Conservation (phyloP, 2,329 filamentous ascomycete genomes). For the Claviceps spartinae region DNA sequence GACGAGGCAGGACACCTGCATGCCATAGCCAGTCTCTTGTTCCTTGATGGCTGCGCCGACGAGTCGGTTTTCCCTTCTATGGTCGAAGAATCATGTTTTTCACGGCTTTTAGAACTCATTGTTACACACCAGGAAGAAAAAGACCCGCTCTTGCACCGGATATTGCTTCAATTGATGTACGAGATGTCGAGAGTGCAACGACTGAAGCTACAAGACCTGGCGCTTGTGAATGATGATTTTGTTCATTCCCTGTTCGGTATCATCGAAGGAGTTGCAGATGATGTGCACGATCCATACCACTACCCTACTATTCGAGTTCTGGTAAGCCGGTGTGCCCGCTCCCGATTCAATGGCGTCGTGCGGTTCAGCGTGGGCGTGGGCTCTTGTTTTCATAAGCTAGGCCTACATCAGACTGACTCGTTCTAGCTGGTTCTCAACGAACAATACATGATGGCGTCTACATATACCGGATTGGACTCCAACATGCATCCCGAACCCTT, state of each 20-base stretch:
- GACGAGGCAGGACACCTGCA: conserved; percentile 72
- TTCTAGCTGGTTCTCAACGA: conserved; percentile 83
- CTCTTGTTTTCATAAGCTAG: background rate
- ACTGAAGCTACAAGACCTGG: conserved; percentile 61
- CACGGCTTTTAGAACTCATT: conserved; percentile 70
- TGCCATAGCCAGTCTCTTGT: conserved; percentile 67
- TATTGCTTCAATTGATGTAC: conserved; percentile 80
- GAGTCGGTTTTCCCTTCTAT: conserved; percentile 74
- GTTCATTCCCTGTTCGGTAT: conserved; percentile 72
- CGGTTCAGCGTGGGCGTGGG: background rate
- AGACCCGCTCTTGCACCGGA: conserved; percentile 60
- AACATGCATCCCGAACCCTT: conserved; percentile 36
- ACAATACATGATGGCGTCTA: conserved; percentile 82
- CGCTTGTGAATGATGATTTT: conserved; percentile 68
- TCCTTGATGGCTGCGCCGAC: conserved; percentile 72
- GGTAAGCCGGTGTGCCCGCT: conserved; percentile 35
- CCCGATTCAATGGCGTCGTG: background rate
- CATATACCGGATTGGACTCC: conserved; percentile 29
- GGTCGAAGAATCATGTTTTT: conserved; percentile 75
- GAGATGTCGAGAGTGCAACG: conserved; percentile 92
- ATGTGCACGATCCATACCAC: conserved; percentile 85
- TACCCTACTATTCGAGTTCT: conserved; percentile 89
- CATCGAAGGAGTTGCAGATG: conserved; percentile 77
- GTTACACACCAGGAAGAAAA: conserved; percentile 48
- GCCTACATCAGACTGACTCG: conserved; percentile 8